Base-by-base conservation (phyloP, 352 stramenopile species). In the Phytophthora brassicae region DNA sequence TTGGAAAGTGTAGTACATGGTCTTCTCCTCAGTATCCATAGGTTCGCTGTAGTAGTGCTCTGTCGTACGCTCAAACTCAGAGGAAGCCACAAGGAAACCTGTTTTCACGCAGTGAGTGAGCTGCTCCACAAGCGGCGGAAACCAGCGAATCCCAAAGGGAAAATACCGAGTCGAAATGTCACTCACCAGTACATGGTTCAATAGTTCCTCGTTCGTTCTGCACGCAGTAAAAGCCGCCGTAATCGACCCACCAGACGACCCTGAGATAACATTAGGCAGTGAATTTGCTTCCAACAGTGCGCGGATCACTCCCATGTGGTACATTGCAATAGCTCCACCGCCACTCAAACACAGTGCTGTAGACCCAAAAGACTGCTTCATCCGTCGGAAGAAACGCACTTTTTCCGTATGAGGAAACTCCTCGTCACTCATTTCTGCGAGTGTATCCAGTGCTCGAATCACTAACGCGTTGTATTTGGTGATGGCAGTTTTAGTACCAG, bases 291-390 rank as follows among this genome's bases (percentile, higher is more conserved):
- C 84, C 2, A 97, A 65, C 7, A 98, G 66, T 9, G 91, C 90
- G 17, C 83, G 80, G 11, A 98, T 89, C 9, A 97, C 90, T 24
- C 95, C 95, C 60, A 97, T 84, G 76, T 98, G 95, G 62, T 98
- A 98, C 92, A 98, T 98, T 1, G 90, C 86, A 57, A 91, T 95
- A 57, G 62, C 85, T n/a, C 94, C 93, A 14, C 94, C 95, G 42
- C 94, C 95, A 12, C 81, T 96, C 8, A 98, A 72, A 74, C 94
- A 97, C 13, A 98, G 68, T 13, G 92, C 94, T 4, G 93, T 97
- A 6, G 84, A 81, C 0, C 94, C 93, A 50, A 97, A 92, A 51
- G 94, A 86, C n/a, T 88, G 73, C 52, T 88, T 84, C 28, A 87
- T 66, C 22, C 75, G 71, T 5, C 72, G 50, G 56, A 93, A 89